Conservation (phyloP, 1,284 basidiomycete species). For the Austroboletus rostrupii region DNA sequence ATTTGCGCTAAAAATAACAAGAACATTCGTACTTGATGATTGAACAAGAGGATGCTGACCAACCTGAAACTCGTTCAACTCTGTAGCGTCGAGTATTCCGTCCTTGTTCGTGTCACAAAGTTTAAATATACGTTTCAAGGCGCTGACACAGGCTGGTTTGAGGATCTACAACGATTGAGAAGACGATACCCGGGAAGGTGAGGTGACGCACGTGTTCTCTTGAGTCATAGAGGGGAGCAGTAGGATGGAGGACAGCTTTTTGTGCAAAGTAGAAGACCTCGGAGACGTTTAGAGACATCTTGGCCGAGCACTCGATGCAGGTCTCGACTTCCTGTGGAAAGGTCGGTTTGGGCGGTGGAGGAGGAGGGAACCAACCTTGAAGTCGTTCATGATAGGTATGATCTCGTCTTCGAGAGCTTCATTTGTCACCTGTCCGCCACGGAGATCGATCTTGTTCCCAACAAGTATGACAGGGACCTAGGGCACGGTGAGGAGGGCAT, state of each 20-base stretch:
- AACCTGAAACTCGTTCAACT: slow-evolving; percentile 96
- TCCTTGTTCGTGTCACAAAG: slow-evolving; percentile 96
- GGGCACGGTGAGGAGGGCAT: slow-evolving; percentile 8
- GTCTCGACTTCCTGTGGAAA: slow-evolving; percentile 87
- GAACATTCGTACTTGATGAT: neutral
- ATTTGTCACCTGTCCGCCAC: slow-evolving; percentile 91
- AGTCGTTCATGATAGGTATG: slow-evolving; percentile 93
- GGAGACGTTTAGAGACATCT: slow-evolving; percentile 86
- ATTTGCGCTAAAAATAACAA: slow-evolving; percentile 65
- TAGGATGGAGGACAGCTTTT: slow-evolving; percentile 96
- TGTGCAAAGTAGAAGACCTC: slow-evolving; percentile 99
- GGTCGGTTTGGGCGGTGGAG: neutral
- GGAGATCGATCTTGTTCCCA: slow-evolving; percentile 96
- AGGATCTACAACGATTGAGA: slow-evolving; percentile 55
- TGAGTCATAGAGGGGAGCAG: slow-evolving; percentile 95
- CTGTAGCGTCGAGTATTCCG: slow-evolving; percentile 83
- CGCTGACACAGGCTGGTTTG: slow-evolving; percentile 89
- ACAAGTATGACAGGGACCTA: slow-evolving; percentile 96
- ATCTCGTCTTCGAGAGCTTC: slow-evolving; percentile 94
- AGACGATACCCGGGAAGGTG: slow-evolving; percentile 1
- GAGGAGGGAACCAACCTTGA: slow-evolving; percentile 63
- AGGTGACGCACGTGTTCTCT: slow-evolving; percentile 72
- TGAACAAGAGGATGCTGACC: slow-evolving; percentile 15
- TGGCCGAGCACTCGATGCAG: slow-evolving; percentile 94
- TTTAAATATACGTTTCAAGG: slow-evolving; percentile 91